Percentiles rank a stretch among this genome's conserved stretches.
Evolutionary conservation across 768 basidiomycete species (phyloP).

Genomic region (Astraeus odoratus): DNA sequence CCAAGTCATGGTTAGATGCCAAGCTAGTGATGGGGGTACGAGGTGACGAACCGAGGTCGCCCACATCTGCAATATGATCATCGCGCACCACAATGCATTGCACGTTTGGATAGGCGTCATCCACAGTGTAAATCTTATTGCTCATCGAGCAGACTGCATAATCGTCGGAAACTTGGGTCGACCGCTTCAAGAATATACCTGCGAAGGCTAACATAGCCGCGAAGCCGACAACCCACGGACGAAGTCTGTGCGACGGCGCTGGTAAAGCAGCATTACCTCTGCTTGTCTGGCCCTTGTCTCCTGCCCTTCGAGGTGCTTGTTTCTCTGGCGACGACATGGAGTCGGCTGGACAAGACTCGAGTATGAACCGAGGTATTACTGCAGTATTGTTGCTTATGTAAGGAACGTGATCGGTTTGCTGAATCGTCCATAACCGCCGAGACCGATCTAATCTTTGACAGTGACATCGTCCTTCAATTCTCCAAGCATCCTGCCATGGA

Average conservation of each 20-base stretch:
- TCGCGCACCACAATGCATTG: conserved; percentile 56
- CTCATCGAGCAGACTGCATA: conserved; percentile 56
- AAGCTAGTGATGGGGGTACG: background rate
- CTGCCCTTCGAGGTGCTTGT: background rate
- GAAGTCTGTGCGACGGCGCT: background rate
- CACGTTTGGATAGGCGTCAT: conserved; percentile 41
- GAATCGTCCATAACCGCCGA: too few relatives aligned
- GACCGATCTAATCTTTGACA: background rate
- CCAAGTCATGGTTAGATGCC: background rate
- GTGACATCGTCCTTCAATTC: background rate
- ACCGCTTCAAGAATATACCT: conserved; percentile 1
- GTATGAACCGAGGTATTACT: too few relatives aligned
- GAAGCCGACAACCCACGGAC: conserved; percentile 1
- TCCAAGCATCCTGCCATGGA: background rate
- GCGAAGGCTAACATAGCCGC: conserved; percentile 7
- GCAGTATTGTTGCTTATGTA: too few relatives aligned
- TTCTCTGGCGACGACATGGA: background rate
- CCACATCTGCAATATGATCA: conserved; percentile 40
- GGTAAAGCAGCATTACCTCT: background rate
- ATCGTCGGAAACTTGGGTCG: conserved; percentile 6
- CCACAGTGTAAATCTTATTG: conserved; percentile 64
- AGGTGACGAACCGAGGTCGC: conserved; percentile 36
- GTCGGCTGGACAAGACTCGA: too few relatives aligned
- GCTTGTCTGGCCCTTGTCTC: background rate
- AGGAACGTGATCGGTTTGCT: too few relatives aligned